phyloP scores from a whole-genome alignment of 2,329 filamentous ascomycete genomes.

The Fusarium tricinctum region DNA sequence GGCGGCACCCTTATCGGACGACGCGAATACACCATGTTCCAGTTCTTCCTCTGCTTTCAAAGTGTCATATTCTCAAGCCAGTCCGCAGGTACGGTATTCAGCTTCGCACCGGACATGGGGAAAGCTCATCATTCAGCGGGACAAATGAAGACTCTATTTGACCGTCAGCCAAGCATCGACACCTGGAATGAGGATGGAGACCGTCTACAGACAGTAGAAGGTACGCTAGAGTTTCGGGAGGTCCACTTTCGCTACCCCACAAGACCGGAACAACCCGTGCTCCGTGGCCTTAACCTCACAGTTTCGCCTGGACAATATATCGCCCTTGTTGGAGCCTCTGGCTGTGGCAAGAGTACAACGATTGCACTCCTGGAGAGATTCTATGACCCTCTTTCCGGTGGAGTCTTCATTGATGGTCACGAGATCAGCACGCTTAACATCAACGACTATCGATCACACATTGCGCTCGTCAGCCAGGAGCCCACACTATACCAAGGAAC shows the following conservation, averaged over 20 bases:
- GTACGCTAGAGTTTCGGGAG: slow-evolving; percentile 87
- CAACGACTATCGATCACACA: slow-evolving; percentile 84
- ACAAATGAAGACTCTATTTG: slow-evolving; percentile 86
- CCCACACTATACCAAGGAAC: slow-evolving; percentile 95
- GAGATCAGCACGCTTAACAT: slow-evolving; percentile 87
- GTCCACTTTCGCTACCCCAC: slow-evolving; percentile 97
- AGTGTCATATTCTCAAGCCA: slow-evolving; percentile 92
- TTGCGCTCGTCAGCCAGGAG: slow-evolving; percentile 93
- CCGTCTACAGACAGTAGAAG: slow-evolving; percentile 74
- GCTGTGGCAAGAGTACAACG: slow-evolving; percentile 94
- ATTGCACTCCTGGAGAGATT: slow-evolving; percentile 94
- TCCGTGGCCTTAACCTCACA: slow-evolving; percentile 82
- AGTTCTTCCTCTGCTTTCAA: slow-evolving; percentile 93
- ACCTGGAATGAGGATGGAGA: slow-evolving; percentile 81
- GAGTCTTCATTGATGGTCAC: slow-evolving; percentile 84
- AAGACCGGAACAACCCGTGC: slow-evolving; percentile 89
- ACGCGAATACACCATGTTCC: slow-evolving; percentile 80
- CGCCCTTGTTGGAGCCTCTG: slow-evolving; percentile 92
- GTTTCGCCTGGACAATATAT: slow-evolving; percentile 85
- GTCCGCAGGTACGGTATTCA: slow-evolving; percentile 90
- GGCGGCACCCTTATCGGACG: slow-evolving; percentile 81
- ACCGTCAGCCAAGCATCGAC: slow-evolving; percentile 85
- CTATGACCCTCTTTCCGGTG: slow-evolving; percentile 88
- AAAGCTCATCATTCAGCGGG: slow-evolving; percentile 89
- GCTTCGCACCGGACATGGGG: slow-evolving; percentile 91